Evolutionary conservation across 805 yeast genomes (phyloP), one percentile per base, ranked within the genome.

Genomic region (Scheffersomyces coipomensis): DNA sequence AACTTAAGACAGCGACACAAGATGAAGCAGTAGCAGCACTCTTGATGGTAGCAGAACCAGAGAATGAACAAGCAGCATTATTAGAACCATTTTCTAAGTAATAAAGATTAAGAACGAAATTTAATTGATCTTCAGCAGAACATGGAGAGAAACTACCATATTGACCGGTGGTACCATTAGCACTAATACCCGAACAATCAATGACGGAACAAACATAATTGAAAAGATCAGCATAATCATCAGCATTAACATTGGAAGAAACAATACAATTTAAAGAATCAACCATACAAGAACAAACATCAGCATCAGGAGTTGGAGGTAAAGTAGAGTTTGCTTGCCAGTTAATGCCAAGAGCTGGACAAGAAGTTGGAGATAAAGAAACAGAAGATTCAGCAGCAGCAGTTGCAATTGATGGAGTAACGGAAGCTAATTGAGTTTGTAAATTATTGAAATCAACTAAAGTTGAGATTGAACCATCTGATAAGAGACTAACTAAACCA

Each of bases 371-470:
- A 23, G 62, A 35, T 16, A 56, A 45, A 30, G 64, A 49, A n/a
- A 56, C 38, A 13, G 57, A 44, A 30, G 57, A 45, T 37, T 42
- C 51, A 34, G 53, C 49, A 33, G 47, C 32, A 30, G 55, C 42
- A 23, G 49, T 35, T 35, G 56, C 62, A 13, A 34, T 41, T 22
- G 50, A 37, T 37, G 66, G 66, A 41, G 75, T 48, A 50, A 85
- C 62, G 24, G 59, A 52, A 48, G 71, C 63, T 49, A 84, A 77
- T 66, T 81, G 77, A 27, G 75, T 67, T 45, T 80, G 78, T 64
- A 78, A 82, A 71, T 83, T 72, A 56, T 65, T 57, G 69, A 71
- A 85, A 64, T 85, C 91, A 34, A 62, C 62, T 65, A 82, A 65
- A 40, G 91, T 83, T 37, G 68, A 60, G 43, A 81, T 84, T n/a